phyloP scores from a whole-genome alignment of 2,329 filamentous ascomycete genomes.

The Exophiala spinifera region DNA sequence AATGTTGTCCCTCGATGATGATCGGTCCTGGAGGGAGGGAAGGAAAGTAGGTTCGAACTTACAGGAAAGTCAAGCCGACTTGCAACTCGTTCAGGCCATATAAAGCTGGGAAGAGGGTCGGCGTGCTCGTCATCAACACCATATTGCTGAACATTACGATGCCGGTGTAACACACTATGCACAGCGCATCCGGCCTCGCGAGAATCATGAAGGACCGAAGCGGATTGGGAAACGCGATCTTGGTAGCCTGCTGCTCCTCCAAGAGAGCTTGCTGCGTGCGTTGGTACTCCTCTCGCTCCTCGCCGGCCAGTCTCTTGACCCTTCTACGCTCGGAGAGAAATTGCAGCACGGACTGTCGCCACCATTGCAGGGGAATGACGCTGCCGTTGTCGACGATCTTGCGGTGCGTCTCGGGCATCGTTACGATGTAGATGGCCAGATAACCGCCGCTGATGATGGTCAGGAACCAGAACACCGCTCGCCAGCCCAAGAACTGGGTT shows the following conservation, averaged over 20 bases:
- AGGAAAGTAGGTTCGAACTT: too few species aligned
- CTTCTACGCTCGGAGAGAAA: conserved; percentile 27
- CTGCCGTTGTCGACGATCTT: conserved; percentile 40
- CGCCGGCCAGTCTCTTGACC: too few species aligned
- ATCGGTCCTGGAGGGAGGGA: too few species aligned
- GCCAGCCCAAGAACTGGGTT: conserved; percentile 50
- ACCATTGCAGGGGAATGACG: conserved; percentile 36
- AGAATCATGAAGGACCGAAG: conserved; percentile 38
- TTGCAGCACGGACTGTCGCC: conserved; percentile 32
- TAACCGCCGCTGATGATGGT: conserved; percentile 44
- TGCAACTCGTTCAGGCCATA: conserved; percentile 50
- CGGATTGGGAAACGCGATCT: conserved; percentile 41
- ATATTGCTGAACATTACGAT: conserved; percentile 50
- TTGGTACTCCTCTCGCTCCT: too few species aligned
- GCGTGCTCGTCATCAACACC: conserved; percentile 45
- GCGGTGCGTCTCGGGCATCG: conserved; percentile 39
- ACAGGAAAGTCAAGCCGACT: too few species aligned
- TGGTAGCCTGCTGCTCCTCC: too few species aligned
- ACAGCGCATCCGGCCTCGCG: conserved; percentile 37
- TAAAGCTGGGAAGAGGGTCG: conserved; percentile 44
- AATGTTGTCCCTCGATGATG: too few species aligned
- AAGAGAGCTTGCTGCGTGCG: too few species aligned
- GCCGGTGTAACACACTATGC: conserved; percentile 39
- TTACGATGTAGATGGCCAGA: conserved; percentile 29
- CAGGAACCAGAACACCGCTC: conserved; percentile 55